These are phyloP conservation scores for Entomophthora muscae DNA, from an alignment of 371 early-diverging fungal genomes.

Conservation along the genomic window DNA sequence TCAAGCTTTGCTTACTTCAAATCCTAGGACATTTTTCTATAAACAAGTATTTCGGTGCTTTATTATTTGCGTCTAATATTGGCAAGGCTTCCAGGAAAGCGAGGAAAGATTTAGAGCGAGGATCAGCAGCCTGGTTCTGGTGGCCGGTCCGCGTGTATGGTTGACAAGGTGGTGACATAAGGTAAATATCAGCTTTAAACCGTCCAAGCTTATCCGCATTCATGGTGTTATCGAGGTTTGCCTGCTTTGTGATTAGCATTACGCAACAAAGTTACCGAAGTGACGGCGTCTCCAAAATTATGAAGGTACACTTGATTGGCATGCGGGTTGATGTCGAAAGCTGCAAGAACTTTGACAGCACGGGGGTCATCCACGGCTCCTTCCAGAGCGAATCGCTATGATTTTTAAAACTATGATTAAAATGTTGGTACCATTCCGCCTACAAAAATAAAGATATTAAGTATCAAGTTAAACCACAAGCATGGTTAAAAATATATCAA, in stretches of 20 bases:
- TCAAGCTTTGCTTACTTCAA: slow-evolving; percentile 28
- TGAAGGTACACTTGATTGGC: slow-evolving; percentile 61
- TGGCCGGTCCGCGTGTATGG: slow-evolving; percentile 67
- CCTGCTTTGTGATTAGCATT: slow-evolving; percentile 14
- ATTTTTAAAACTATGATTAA: slow-evolving; percentile 2
- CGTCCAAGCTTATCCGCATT: slow-evolving; percentile 35
- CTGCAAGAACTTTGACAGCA: slow-evolving; percentile 36
- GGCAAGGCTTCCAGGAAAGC: slow-evolving; percentile 51
- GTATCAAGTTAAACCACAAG: too few species aligned
- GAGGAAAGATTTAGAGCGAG: slow-evolving; percentile 31
- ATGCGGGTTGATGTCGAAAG: slow-evolving; percentile 63
- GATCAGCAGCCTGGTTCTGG: slow-evolving; percentile 54
- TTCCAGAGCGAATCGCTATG: slow-evolving; percentile 5
- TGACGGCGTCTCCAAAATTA: slow-evolving; percentile 36
- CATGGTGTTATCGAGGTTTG: slow-evolving; percentile 42
- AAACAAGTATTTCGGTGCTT: slow-evolving; percentile 44
- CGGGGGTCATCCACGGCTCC: slow-evolving; percentile 52
- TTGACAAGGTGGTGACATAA: slow-evolving; percentile 75
- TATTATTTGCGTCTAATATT: slow-evolving; percentile 29
- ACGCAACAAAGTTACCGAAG: background rate
- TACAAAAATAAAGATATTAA: too few species aligned
- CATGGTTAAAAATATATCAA: too few species aligned
- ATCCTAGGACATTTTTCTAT: slow-evolving; percentile 74
- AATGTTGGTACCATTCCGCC: slow-evolving; percentile 6
- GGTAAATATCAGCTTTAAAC: slow-evolving; percentile 51